These are phyloP conservation scores for Coix lacrymajobi DNA, from an alignment of 176 grass and related monocot genomes.

Conservation along the genomic window DNA sequence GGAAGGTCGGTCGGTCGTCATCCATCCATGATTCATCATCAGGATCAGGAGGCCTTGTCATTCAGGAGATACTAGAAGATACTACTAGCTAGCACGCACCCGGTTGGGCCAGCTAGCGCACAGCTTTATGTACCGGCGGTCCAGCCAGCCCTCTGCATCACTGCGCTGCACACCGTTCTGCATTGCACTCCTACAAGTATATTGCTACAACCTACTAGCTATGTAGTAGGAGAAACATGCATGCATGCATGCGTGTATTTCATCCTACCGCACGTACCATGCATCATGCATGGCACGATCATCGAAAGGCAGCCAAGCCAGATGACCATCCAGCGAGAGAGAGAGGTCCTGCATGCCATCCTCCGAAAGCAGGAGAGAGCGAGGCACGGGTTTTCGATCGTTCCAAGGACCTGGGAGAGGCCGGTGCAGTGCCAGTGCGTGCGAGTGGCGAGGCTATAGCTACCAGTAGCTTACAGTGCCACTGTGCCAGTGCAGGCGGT, in stretches of 20 bases:
- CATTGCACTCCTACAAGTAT: not conserved
- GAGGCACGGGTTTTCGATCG: constrained; percentile 16
- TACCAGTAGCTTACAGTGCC: too few relatives aligned
- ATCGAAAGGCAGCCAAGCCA: not conserved
- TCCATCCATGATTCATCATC: not conserved
- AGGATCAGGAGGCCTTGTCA: not conserved
- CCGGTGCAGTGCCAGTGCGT: not conserved
- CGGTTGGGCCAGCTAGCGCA: too few relatives aligned
- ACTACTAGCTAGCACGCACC: not conserved
- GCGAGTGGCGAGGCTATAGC: not conserved
- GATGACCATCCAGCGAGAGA: not conserved
- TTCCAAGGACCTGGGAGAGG: constrained; percentile 42
- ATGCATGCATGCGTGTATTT: not conserved
- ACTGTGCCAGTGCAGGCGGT: not conserved
- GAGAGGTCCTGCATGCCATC: not conserved
- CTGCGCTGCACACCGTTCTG: not conserved
- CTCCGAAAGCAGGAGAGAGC: not conserved
- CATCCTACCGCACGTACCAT: not conserved
- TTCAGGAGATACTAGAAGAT: not conserved
- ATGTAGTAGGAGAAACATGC: not conserved
- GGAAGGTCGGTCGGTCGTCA: not conserved
- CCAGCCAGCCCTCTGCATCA: not conserved
- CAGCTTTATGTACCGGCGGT: not conserved
- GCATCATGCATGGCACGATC: too few relatives aligned
- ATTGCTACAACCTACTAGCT: not conserved